These are phyloP conservation scores for Corniculantispora saksenae DNA, from an alignment of 2,329 filamentous ascomycete genomes.

Conservation along the genomic window DNA sequence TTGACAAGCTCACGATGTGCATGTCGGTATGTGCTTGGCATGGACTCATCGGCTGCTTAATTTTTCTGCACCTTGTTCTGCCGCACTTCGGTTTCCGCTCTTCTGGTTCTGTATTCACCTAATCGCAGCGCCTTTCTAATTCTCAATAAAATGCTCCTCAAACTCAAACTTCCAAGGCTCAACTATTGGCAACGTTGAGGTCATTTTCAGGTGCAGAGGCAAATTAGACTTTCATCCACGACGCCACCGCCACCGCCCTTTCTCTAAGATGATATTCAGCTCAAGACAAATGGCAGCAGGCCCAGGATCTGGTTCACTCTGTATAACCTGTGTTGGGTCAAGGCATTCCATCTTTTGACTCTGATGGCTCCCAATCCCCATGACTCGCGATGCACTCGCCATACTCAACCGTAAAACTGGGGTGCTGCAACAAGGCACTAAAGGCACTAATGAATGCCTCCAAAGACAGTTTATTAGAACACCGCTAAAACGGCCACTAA, in stretches of 20 bases:
- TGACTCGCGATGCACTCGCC: neutral
- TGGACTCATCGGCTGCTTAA: neutral
- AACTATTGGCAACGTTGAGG: neutral
- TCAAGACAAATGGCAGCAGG: neutral
- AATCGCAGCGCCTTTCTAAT: neutral
- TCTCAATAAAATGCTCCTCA: neutral
- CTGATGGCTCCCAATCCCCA: neutral
- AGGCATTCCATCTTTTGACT: neutral
- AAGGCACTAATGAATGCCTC: neutral
- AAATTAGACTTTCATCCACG: neutral
- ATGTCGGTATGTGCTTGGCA: constrained; percentile 6
- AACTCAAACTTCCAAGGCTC: neutral
- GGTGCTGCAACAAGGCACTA: neutral
- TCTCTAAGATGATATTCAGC: neutral
- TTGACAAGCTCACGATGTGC: neutral
- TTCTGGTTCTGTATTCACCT: neutral
- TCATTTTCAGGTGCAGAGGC: neutral
- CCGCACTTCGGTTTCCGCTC: neutral
- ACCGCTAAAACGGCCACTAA: neutral
- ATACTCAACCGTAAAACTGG: neutral
- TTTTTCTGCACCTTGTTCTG: neutral
- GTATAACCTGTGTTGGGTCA: neutral
- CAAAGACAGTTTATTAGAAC: neutral
- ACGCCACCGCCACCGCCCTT: neutral
- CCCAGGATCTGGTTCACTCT: neutral